These are phyloP conservation scores for Amylostereum areolatum DNA, from an alignment of 1,284 basidiomycete species.

Conservation along the genomic window DNA sequence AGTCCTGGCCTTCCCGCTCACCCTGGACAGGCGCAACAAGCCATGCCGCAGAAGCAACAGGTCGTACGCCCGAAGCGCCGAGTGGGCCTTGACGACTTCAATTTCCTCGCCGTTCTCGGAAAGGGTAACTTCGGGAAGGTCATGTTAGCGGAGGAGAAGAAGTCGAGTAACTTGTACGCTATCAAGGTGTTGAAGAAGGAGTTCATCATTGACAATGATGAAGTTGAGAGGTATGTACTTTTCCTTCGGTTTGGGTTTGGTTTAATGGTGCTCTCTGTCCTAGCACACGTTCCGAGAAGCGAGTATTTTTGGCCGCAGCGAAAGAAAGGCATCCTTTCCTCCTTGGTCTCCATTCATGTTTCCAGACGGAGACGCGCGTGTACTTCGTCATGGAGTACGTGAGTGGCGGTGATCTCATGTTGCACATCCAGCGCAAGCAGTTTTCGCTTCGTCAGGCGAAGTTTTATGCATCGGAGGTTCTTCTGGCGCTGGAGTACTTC, in stretches of 20 bases:
- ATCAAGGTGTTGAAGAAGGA: slow-evolving; percentile 99
- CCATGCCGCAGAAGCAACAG: slow-evolving; percentile 19
- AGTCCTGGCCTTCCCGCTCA: slow-evolving; percentile 28
- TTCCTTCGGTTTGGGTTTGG: slow-evolving; percentile 5
- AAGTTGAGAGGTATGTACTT: slow-evolving; percentile 85
- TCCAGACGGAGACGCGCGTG: slow-evolving; percentile 98
- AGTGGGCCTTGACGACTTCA: slow-evolving; percentile 97
- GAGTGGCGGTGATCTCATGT: slow-evolving; percentile 76
- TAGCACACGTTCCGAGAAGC: slow-evolving; percentile 98
- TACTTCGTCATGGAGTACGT: slow-evolving; percentile 84
- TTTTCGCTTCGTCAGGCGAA: slow-evolving; percentile 86
- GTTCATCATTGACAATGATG: slow-evolving; percentile 99
- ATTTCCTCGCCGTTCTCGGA: slow-evolving; percentile 96
- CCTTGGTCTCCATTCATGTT: slow-evolving; percentile 95
- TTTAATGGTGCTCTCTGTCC: slow-evolving; percentile 6
- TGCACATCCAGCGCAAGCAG: slow-evolving; percentile 79
- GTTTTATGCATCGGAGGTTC: slow-evolving; percentile 98
- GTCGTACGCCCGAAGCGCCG: slow-evolving; percentile 61
- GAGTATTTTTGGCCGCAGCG: slow-evolving; percentile 95
- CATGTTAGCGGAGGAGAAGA: slow-evolving; percentile 99
- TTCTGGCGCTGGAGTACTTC: slow-evolving; percentile 97
- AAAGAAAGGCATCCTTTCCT: slow-evolving; percentile 97
- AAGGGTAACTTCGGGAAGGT: slow-evolving; percentile 99
- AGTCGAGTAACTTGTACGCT: slow-evolving; percentile 84
- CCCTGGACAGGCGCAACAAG: slow-evolving; percentile 17